These are phyloP conservation scores for Psilocybe cyanescens DNA, from an alignment of 768 basidiomycete species.

Conservation along the genomic window DNA sequence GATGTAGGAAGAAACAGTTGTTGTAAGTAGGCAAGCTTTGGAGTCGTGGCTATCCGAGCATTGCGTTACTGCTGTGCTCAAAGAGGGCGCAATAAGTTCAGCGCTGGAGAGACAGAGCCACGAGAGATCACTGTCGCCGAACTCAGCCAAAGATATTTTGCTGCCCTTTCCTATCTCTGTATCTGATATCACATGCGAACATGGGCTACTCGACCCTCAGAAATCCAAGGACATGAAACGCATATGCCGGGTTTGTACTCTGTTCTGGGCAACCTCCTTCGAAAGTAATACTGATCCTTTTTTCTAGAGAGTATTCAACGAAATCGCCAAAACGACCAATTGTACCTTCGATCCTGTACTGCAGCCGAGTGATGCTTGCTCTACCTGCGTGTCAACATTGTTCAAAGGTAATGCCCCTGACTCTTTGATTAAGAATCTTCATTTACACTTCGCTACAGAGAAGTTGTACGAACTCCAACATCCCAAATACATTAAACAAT, in stretches of 20 bases:
- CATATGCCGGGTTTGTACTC: conserved; percentile 51
- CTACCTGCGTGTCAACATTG: conserved; percentile 53
- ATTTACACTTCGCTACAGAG: conserved; percentile 42
- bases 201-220: conserved; percentile 63
- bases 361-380: conserved; percentile 58
- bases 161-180: conserved; percentile 28
- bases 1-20: conserved; percentile 55
- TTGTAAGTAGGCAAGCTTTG: conserved; percentile 65
- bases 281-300: conserved; percentile 7
- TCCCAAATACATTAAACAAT: conserved; percentile 57
- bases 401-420: conserved; percentile 55
- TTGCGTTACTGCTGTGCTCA: conserved; percentile 31
- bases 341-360: conserved; percentile 54
- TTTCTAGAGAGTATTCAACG: conserved; percentile 46
- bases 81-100: neutral
- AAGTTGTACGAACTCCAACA: conserved; percentile 72
- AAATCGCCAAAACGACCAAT: conserved; percentile 46
- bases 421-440: neutral
- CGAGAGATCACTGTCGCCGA: neutral
- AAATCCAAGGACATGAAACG: conserved; percentile 71
- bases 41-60: conserved; percentile 61
- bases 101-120: neutral
- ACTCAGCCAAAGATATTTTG: neutral
- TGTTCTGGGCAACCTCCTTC: neutral
- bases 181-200: conserved; percentile 61